Conservation (phyloP, 768 basidiomycete species). For the Clitopilus hobsonii region DNA sequence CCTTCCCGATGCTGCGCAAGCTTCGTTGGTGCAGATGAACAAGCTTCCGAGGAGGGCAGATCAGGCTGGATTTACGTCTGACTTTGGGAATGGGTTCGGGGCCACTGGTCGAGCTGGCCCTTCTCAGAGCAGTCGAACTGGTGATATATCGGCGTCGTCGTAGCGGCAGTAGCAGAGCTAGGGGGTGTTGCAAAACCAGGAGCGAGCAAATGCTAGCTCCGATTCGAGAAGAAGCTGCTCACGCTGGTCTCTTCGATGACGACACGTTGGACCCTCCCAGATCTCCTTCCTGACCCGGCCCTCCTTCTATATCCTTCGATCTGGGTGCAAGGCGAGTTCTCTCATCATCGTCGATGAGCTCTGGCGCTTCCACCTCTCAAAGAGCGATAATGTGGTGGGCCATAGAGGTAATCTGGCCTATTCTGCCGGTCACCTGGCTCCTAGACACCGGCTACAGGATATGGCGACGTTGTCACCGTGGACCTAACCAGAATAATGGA, state of each 20-base stretch:
- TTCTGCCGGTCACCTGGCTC: slow-evolving; percentile 74
- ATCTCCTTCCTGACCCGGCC: too few species aligned
- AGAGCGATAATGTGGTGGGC: slow-evolving; percentile 15
- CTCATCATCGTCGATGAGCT: not conserved
- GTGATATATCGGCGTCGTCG: slow-evolving; percentile 2
- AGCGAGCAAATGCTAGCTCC: slow-evolving; percentile 2
- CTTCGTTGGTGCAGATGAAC: slow-evolving; percentile 73
- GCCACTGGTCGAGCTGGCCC: slow-evolving; percentile 3
- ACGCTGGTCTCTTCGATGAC: slow-evolving; percentile 7
- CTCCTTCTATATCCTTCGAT: too few species aligned
- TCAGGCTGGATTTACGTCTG: slow-evolving; percentile 16
- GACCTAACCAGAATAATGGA: too few species aligned
- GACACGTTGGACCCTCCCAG: not conserved
- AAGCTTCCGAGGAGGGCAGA: slow-evolving; percentile 66
- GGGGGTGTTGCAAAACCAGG: slow-evolving; percentile 2
- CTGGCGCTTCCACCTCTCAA: slow-evolving; percentile 3
- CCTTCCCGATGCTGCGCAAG: slow-evolving; percentile 61
- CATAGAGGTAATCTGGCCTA: slow-evolving; percentile 77
- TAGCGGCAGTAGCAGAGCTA: too few species aligned
- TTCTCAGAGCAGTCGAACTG: not conserved
- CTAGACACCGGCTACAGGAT: slow-evolving; percentile 33
- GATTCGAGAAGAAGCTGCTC: slow-evolving; percentile 15
- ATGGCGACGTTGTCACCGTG: slow-evolving; percentile 23
- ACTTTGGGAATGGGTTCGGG: slow-evolving; percentile 7
- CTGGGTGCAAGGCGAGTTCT: too few species aligned